These are phyloP conservation scores for Aspergillus phoenicis DNA, from an alignment of 2,329 filamentous ascomycete species.

Conservation along the genomic window DNA sequence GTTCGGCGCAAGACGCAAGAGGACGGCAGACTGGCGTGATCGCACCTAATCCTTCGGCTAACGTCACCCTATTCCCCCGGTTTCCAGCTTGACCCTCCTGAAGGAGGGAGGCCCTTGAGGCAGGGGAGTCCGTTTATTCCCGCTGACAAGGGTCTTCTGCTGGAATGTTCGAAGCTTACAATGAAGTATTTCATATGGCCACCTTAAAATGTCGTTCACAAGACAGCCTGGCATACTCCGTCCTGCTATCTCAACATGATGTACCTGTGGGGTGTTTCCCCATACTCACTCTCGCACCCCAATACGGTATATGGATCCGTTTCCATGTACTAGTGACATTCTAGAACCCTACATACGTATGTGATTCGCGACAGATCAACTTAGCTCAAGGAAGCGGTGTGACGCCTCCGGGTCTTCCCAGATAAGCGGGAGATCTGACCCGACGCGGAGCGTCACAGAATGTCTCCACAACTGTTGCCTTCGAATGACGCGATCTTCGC, in stretches of 20 bases:
- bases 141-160: background rate
- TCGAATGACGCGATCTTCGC: constrained; percentile 10
- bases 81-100: background rate
- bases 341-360: background rate
- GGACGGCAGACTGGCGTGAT: constrained; percentile 33
- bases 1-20: constrained; percentile 18
- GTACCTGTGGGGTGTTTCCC: background rate
- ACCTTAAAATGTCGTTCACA: background rate
- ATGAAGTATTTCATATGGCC: too few species aligned
- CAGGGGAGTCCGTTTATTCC: too few species aligned
- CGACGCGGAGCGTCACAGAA: background rate
- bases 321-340: background rate
- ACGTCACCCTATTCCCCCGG: background rate
- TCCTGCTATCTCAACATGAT: too few species aligned
- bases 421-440: background rate
- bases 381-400: background rate
- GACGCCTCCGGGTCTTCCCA: background rate
- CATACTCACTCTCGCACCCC: background rate
- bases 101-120: too few species aligned
- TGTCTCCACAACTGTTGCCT: constrained; percentile 2
- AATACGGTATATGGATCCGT: background rate
- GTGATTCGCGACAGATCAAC: background rate
- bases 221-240: background rate
- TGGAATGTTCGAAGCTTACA: background rate
- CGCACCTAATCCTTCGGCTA: constrained; percentile 24